A percentile compares a stretch with the other conserved stretches of the same genome.
Conservation (phyloP, 2,329 filamentous ascomycete species). For the Clarireedia paspali region DNA sequence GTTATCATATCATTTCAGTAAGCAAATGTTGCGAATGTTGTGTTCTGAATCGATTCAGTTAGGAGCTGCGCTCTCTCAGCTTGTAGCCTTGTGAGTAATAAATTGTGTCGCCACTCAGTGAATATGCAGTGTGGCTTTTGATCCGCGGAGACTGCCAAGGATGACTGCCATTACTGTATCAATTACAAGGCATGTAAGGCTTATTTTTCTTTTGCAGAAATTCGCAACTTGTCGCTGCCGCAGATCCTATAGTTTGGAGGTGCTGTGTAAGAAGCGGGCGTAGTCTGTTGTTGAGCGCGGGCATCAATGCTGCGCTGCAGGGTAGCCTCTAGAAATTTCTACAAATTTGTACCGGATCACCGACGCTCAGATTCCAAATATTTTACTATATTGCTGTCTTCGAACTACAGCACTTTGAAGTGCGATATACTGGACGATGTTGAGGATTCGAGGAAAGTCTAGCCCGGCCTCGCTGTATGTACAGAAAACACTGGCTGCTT, state of each 20-base stretch:
- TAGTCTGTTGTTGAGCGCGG: background rate
- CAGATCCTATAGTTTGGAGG: constrained; percentile 15
- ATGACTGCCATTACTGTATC: constrained; percentile 2
- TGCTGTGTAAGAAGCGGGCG: constrained; percentile 2
- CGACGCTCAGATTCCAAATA: too few species aligned
- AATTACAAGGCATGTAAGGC: constrained; percentile 4
- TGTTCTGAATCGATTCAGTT: background rate
- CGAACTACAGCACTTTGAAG: too few species aligned
- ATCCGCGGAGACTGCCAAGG: constrained; percentile 14
- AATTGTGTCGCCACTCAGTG: constrained; percentile 11
- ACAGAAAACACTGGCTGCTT: too few species aligned
- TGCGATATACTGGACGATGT: too few species aligned
- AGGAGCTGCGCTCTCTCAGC: background rate
- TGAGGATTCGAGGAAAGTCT: too few species aligned
- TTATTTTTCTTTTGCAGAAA: background rate
- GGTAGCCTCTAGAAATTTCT: background rate
- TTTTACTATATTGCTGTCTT: too few species aligned
- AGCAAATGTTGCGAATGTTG: background rate
- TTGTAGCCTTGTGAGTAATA: constrained; percentile 9
- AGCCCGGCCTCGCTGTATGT: too few species aligned
- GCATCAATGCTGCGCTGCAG: background rate
- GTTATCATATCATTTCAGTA: constrained; percentile 19
- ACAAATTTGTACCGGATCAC: background rate
- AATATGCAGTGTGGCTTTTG: constrained; percentile 19
- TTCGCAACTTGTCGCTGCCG: constrained; percentile 13